Evolutionary conservation across 192 early-diverging fungal genomes (phyloP).

Genomic region (Geranomyces variabilis): DNA sequence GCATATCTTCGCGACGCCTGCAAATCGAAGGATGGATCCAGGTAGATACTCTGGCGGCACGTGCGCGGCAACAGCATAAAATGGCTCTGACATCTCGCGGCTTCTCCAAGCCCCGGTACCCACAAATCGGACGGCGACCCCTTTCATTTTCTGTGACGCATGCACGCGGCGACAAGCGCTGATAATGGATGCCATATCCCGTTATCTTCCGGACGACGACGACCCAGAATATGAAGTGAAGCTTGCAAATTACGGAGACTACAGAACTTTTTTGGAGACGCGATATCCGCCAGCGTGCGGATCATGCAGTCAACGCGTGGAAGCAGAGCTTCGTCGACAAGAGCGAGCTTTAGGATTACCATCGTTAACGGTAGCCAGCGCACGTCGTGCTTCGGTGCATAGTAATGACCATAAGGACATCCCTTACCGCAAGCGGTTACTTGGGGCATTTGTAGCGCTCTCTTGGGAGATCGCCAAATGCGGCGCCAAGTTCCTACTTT

Average conservation of each 20-base stretch:
- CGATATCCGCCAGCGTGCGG: slow-evolving; percentile 20
- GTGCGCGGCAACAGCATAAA: too few relatives aligned
- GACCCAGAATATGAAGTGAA: slow-evolving; percentile 12
- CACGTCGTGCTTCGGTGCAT: background rate
- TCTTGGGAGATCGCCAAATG: too few relatives aligned
- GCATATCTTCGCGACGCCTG: background rate
- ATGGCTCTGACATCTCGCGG: too few relatives aligned
- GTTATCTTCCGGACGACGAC: slow-evolving; percentile 27
- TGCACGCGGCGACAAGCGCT: slow-evolving; percentile 17
- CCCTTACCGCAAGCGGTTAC: too few relatives aligned
- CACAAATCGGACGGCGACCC: too few relatives aligned
- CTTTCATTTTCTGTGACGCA: slow-evolving; percentile 15
- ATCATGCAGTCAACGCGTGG: slow-evolving; percentile 11
- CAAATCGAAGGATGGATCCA: too few relatives aligned
- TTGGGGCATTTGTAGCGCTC: too few relatives aligned
- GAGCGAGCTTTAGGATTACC: background rate
- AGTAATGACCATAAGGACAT: background rate
- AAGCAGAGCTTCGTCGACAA: slow-evolving; percentile 9
- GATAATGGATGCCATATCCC: slow-evolving; percentile 7
- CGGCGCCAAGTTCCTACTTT: too few relatives aligned
- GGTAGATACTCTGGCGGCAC: too few relatives aligned
- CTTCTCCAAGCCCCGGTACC: too few relatives aligned
- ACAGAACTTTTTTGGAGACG: slow-evolving; percentile 2
- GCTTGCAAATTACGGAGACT: background rate
- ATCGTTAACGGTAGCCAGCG: background rate